Percentiles rank a stretch among this genome's conserved stretches.
These are phyloP conservation scores for Medicago ruthenica DNA, from an alignment of 306 rosid species.

Conservation along the genomic window DNA sequence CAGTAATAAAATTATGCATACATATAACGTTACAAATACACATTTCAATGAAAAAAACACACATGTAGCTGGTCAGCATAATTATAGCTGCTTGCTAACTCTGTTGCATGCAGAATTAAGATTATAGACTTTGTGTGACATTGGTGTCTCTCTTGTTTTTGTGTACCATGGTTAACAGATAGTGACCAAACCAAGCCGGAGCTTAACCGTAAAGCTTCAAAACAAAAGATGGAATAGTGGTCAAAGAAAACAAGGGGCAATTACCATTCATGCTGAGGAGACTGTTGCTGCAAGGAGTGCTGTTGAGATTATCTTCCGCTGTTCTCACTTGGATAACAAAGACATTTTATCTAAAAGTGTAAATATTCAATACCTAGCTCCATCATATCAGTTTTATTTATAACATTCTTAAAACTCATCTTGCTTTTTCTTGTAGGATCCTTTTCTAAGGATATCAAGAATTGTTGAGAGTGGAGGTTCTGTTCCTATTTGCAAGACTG, in stretches of 20 bases:
- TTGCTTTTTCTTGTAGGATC: constrained; percentile 64
- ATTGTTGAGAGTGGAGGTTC: constrained; percentile 74
- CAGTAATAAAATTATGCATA: background rate
- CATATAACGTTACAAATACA: background rate
- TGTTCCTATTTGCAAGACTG: constrained; percentile 91
- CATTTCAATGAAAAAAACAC: background rate
- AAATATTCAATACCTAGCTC: constrained; percentile 27
- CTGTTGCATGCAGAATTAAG: constrained; percentile 11
- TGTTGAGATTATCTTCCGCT: constrained; percentile 67
- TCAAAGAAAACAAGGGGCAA: constrained; percentile 60
- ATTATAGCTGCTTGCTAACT: constrained; percentile 2
- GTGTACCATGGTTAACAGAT: constrained; percentile 52
- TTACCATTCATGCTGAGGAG: constrained; percentile 85
- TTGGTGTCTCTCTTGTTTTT: background rate
- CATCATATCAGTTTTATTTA: constrained; percentile 5
- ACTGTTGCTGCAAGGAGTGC: constrained; percentile 68
- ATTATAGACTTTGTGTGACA: constrained; percentile 2
- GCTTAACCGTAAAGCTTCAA: constrained; percentile 60
- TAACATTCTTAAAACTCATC: background rate
- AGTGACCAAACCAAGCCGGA: constrained; percentile 65
- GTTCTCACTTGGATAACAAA: constrained; percentile 80
- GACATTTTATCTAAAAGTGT: constrained; percentile 87
- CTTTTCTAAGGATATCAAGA: constrained; percentile 80
- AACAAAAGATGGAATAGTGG: constrained; percentile 44
- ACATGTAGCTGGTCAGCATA: constrained; percentile 4